Evolutionary conservation across 352 stramenopile genomes (phyloP).

Genomic region (Phytophthora foliorum): DNA sequence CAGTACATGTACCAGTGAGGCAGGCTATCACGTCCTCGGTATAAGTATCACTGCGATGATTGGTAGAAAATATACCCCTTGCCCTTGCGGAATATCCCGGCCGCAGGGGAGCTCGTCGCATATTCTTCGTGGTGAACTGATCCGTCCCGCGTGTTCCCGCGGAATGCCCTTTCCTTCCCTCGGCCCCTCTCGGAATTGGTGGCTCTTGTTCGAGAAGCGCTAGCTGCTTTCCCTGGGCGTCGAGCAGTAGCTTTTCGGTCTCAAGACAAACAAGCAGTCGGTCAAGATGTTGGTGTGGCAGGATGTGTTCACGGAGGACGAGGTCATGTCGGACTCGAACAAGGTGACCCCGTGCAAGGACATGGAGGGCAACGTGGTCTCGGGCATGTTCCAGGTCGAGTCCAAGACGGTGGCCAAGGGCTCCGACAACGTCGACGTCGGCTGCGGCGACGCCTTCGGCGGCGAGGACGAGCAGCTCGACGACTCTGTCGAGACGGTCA

Average conservation of each 20-base stretch:
- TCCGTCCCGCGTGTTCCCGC: not conserved
- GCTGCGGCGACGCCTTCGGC: constrained; percentile 69
- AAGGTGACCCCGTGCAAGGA: constrained; percentile 62
- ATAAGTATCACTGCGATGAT: no score
- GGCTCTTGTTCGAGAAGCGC: constrained; percentile 33
- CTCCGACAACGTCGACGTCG: constrained; percentile 65
- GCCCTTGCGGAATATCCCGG: not conserved
- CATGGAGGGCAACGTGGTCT: constrained; percentile 58
- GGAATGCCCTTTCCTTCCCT: not conserved
- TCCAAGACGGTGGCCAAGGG: constrained; percentile 65
- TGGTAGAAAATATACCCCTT: constrained; percentile 13
- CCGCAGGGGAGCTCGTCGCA: not conserved
- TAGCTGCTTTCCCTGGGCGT: not conserved
- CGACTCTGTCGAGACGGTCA: constrained; percentile 71
- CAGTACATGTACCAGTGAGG: not conserved
- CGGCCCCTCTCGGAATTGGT: constrained; percentile 31
- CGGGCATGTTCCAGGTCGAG: constrained; percentile 69
- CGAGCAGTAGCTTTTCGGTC: constrained; percentile 40
- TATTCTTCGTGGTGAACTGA: not conserved
- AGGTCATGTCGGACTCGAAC: constrained; percentile 75
- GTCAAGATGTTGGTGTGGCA: constrained; percentile 72
- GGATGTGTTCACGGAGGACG: constrained; percentile 76
- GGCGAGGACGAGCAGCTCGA: constrained; percentile 52
- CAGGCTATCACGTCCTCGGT: not conserved
- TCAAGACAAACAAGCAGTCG: constrained; percentile 34